Base-by-base conservation (phyloP, 257 asterid genomes). In the Primulina huaijiensis region DNA sequence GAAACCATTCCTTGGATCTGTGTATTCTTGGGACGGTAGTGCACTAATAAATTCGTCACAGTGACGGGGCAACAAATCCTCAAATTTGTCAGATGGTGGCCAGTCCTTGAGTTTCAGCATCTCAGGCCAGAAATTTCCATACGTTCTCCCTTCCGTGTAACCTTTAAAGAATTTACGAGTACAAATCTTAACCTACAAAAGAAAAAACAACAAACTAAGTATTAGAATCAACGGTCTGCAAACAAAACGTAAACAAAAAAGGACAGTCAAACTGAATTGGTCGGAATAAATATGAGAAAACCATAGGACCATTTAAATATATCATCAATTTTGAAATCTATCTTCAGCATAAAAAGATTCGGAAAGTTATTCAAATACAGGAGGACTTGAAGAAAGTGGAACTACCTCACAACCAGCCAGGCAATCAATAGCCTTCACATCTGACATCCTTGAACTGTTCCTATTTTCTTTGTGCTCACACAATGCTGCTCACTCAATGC, bases 51-150 rank as follows among this genome's bases (percentile, higher is more conserved):
- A 93, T 85, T 90, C 97, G 38, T 93, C 96, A 19, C 96, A 90
- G 52, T 93, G 99, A 11, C 99, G 95, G 2, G 99, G 97, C 79
- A 93, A 79, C 68, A 90, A 68, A 67, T 93, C 82, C 74, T 93
- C 97, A 67, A 93, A 93, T 75, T 86, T 90, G 74, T 90, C 92
- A 38, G 94, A 89, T 21, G 99, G 99, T 5, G 99, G 99, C 91
- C 90, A 93, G 76, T 93, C 99, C 84, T 87, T 90, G 58, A 93
- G 96, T 82, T 93, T 93, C 73, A 93, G 96, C 99, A 93, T 93
- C 85, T 87, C 97, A 2, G 99, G 99, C 97, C 97, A 93, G 71
- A 77, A 82, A 72, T 90, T 89, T 38, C 21, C 72, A 56, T 93
- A 93, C 62, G 62, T 79, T 74, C 96, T 84, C 72, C 99, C 99